Evolutionary conservation across 805 yeast genomes (phyloP), one percentile per base, ranked within the genome.

Genomic region (Barnettozyma populi): DNA sequence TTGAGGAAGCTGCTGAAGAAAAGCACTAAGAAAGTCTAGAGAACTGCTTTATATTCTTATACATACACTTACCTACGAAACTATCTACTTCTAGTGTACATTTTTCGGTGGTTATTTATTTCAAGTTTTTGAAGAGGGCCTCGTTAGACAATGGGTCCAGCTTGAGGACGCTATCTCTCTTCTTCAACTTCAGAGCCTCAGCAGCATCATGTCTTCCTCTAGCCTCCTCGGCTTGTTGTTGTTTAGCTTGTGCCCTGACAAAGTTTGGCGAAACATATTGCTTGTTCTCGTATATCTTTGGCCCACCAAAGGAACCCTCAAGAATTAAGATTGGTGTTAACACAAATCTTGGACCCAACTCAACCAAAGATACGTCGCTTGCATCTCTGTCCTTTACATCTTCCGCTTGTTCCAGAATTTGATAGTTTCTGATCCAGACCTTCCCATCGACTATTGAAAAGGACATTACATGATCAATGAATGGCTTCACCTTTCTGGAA

Each of bases 281-380:
- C 73, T 88, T 90, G 73, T 94, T 94, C 63, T 94, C 98, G 69
- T 88, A 94, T 55, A 94, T 90, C 76, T 90, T 89, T 54, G 98
- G 97, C 19, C 99, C 99, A 48, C 97, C 92, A 60, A 94, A 94
- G 2, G 97, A 89, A 43, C 99, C 99, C 72, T 94, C 98, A 54
- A 92, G 75, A 45, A 94, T 81, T 50, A 95, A 83, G 57, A 94
- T 90, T 53, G 85, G 82, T 3, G 98, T 92, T 72, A 94, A 75
- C 31, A 94, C 98, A 55, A 90, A 84, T 67, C 99, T 80, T 45
- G 99, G 99, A 3, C 99, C 99, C 57, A 94, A 89, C 73, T 94
- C 99, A 49, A 94, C 86, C 58, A 94, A 74, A 16, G 89, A 80
- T 52, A 87, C 67, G 52, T 89, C 82, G 43, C 72, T 72, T 49